phyloP scores from a whole-genome alignment of 2,329 filamentous ascomycete genomes.

The Aspergillus spinulosporus region DNA sequence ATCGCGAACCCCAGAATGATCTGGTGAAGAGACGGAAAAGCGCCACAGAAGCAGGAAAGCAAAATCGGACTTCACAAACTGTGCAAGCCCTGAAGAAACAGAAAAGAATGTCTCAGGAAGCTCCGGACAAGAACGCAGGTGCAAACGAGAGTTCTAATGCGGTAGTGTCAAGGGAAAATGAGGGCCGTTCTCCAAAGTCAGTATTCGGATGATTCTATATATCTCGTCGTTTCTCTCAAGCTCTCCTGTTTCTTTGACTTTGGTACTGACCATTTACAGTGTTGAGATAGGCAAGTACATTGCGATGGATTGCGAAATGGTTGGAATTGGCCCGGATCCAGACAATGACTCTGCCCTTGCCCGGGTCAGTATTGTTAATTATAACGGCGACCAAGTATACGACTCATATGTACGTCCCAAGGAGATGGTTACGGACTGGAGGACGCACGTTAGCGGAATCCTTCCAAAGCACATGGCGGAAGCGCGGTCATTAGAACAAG shows the following conservation, averaged over 20 bases:
- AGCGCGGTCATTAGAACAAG: conserved; percentile 71
- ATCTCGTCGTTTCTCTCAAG: neutral
- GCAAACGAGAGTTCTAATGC: conserved; percentile 63
- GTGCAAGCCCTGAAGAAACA: conserved; percentile 25
- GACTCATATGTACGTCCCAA: conserved; percentile 85
- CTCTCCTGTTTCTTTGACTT: neutral
- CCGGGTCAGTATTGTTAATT: conserved; percentile 87
- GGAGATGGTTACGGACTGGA: conserved; percentile 82
- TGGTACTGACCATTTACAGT: conserved; percentile 42
- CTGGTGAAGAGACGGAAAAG: conserved; percentile 36
- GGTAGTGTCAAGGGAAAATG: conserved; percentile 60
- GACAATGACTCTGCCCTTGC: conserved; percentile 74
- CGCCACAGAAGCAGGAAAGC: conserved; percentile 21
- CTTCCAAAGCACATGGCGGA: conserved; percentile 68
- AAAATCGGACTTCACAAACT: conserved; percentile 24
- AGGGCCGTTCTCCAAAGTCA: conserved; percentile 56
- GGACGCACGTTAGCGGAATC: conserved; percentile 83
- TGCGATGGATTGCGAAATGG: conserved; percentile 97
- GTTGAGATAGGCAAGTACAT: conserved; percentile 84
- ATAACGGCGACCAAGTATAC: conserved; percentile 88
- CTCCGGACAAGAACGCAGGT: conserved; percentile 39
- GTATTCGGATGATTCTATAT: conserved; percentile 24
- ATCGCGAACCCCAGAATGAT: conserved; percentile 33
- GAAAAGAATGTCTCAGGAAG: conserved; percentile 36
- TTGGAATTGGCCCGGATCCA: conserved; percentile 68